Conservation (phyloP, 2,329 filamentous ascomycete species). For the Cladosporium halotolerans region DNA sequence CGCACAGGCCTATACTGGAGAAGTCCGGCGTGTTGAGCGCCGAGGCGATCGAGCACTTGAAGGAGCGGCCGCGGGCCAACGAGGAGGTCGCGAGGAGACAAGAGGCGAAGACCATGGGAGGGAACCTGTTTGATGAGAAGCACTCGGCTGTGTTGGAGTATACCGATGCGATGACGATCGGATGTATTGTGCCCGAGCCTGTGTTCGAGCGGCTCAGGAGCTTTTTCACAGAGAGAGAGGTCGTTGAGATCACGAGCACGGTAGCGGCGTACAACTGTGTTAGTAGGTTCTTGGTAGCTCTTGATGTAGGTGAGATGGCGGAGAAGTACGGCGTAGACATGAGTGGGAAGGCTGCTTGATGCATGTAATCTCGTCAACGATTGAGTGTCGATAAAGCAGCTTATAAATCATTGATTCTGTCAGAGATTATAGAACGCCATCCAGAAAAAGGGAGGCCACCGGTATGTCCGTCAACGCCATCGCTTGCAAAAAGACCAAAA, state of each 20-base stretch:
- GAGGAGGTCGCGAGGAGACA: constrained; percentile 28
- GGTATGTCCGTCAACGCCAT: neutral
- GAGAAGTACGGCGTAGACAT: constrained; percentile 28
- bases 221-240: constrained; percentile 61
- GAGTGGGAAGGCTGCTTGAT: constrained; percentile 14
- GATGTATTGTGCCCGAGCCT: constrained; percentile 61
- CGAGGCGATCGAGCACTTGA: constrained; percentile 42
- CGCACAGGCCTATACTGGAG: constrained; percentile 64
- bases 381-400: too few relatives aligned
- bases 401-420: too few relatives aligned
- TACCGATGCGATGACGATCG: constrained; percentile 76
- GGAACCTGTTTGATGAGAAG: constrained; percentile 44
- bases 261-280: constrained; percentile 80
- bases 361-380: neutral
- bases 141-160: constrained; percentile 67
- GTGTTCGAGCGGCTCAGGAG: constrained; percentile 59
- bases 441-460: neutral
- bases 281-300: constrained; percentile 72
- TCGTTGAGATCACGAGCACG: constrained; percentile 76
- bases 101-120: constrained; percentile 14
- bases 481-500: neutral
- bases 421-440: neutral
- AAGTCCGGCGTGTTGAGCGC: constrained; percentile 57
- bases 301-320: constrained; percentile 55
- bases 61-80: constrained; percentile 23